Evolutionary conservation across 2,329 filamentous ascomycete species (phyloP).

Genomic region (Trichoderma cornu-damae): DNA sequence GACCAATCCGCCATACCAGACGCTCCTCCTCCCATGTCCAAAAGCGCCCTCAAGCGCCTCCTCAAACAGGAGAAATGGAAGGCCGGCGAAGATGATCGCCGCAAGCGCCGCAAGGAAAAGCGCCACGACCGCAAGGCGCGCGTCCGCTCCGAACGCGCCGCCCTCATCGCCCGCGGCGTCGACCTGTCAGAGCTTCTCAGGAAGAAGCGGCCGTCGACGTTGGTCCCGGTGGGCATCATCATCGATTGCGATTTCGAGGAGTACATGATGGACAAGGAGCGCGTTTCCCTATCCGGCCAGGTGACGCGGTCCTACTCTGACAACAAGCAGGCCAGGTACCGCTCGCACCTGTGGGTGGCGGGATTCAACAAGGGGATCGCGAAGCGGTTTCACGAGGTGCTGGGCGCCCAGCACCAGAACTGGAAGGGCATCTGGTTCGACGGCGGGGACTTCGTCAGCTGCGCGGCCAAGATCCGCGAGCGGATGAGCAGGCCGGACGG

Average conservation of each 20-base stretch:
- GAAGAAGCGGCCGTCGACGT: slow-evolving; percentile 37
- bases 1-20: slow-evolving; percentile 10
- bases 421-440: slow-evolving; percentile 78
- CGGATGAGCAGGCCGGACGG: slow-evolving; percentile 50
- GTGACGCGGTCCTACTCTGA: slow-evolving; percentile 86
- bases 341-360: slow-evolving; percentile 68
- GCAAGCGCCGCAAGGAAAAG: slow-evolving; percentile 51
- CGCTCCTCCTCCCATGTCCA: slow-evolving; percentile 54
- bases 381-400: slow-evolving; percentile 71
- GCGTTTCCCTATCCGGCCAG: slow-evolving; percentile 76
- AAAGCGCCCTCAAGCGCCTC: slow-evolving; percentile 79
- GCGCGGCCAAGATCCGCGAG: slow-evolving; percentile 59
- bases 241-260: slow-evolving; percentile 91
- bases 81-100: slow-evolving; percentile 57
- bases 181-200: slow-evolving; percentile 35
- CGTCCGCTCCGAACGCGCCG: slow-evolving; percentile 47
- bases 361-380: slow-evolving; percentile 72
- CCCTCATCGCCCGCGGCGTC: slow-evolving; percentile 44
- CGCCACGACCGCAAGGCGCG: slow-evolving; percentile 43
- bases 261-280: slow-evolving; percentile 81
- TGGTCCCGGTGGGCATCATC: slow-evolving; percentile 73
- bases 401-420: slow-evolving; percentile 63
- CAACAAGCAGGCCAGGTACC: slow-evolving; percentile 64
- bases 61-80: slow-evolving; percentile 71
- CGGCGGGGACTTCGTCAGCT: slow-evolving; percentile 67